Base-by-base conservation (phyloP, 176 grass and related monocot species). In the Lolium perenne region DNA sequence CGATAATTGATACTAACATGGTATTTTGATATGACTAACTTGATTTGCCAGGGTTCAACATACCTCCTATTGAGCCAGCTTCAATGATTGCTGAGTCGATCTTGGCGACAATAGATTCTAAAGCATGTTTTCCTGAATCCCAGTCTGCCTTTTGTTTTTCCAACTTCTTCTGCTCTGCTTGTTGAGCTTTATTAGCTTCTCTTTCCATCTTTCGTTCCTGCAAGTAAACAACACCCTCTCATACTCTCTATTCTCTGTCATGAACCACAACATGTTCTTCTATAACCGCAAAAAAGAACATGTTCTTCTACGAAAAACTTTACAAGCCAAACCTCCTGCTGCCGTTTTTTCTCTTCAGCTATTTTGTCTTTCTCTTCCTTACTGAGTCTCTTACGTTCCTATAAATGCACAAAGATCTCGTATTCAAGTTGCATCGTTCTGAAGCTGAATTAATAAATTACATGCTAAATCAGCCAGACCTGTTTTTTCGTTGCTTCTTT, bases 361-460 rank as follows among this genome's bases (percentile, higher is more conserved):
- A 73, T 25, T 86, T 80, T 85, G 55, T 59, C 89, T 86, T 91
- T 95, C 50, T 94, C 86, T 89, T 95, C 96, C 82, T 94, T 94
- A 17, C 58, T 81, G 87, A 86, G 82, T 80, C 64, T 91, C 85
- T 92, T 95, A 8, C 22, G 70, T 59, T 7, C 86, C 89, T 91
- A 91, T 49, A 38, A 63, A 84, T 87, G n/a, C 49, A 69, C 59
- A 46, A 71, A 88, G 9, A 18, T 11, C 57, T 32, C 40, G 61
- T 38, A 18, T 64, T 84, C 25, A 58, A 41, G 82, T 7, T 45
- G 41, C 74, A 55, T 47, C 41, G 9, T 86, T 63, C 8, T 46
- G 56, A 83, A 82, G 56, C 5, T 20, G 6, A 46, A 60, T 22
- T 32, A 81, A 58, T 32, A 80, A 32, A 5, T 51, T 45, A 47